Percentiles rank a stretch among this genome's conserved stretches.
Conservation (phyloP, 2,329 filamentous ascomycete genomes). For the Colletotrichum tofieldiae region DNA sequence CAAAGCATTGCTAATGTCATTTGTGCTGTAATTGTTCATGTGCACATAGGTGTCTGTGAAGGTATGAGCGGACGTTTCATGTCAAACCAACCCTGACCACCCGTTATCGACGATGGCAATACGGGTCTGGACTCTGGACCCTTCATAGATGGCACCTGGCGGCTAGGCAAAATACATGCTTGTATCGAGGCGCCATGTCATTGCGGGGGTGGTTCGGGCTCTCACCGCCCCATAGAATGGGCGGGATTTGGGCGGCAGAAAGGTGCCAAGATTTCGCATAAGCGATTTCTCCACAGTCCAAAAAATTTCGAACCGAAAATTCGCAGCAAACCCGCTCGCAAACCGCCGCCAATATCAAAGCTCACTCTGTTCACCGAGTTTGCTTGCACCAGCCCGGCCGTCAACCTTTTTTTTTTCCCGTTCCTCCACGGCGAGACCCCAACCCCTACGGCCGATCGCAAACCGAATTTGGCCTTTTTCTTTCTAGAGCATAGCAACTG, state of each 20-base stretch:
- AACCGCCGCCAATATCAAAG: constrained; percentile 33
- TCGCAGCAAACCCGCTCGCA: constrained; percentile 42
- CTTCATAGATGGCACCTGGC: neutral
- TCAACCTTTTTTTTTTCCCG: constrained; percentile 2
- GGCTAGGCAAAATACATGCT: neutral
- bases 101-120: neutral
- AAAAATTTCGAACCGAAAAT: constrained; percentile 45
- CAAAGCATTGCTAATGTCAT: constrained; percentile 15
- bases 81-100: neutral
- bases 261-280: constrained; percentile 45
- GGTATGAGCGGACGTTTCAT: constrained; percentile 8
- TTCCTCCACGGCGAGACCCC: neutral
- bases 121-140: constrained; percentile 20
- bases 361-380: constrained; percentile 32
- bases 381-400: constrained; percentile 22
- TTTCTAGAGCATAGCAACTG: neutral
- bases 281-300: constrained; percentile 45
- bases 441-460: constrained; percentile 13
- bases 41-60: neutral
- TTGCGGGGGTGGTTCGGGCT: constrained; percentile 13
- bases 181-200: constrained; percentile 33
- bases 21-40: neutral
- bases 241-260: constrained; percentile 28
- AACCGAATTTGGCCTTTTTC: neutral
- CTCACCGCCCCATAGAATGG: constrained; percentile 27